Evolutionary conservation across 2,329 filamentous ascomycete species (phyloP).

Genomic region (Cladophialophora yegresii): DNA sequence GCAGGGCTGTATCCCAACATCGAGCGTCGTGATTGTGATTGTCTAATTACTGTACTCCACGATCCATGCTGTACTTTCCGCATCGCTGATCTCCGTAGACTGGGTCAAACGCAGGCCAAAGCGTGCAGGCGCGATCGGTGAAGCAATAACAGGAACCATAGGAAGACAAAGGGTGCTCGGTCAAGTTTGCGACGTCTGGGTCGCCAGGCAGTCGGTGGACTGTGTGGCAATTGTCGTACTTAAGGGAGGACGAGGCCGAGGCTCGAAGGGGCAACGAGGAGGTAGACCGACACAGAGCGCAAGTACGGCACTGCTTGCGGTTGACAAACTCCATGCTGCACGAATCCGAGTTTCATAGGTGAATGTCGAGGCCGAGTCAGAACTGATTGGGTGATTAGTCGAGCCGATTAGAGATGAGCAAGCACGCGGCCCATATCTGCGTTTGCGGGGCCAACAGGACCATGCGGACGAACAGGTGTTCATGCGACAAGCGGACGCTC

Average conservation of each 20-base stretch:
- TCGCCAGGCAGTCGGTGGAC: neutral
- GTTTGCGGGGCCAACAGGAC: neutral
- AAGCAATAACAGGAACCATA: neutral
- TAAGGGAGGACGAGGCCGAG: neutral
- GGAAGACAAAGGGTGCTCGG: neutral
- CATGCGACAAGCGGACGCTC: slow-evolving; percentile 30
- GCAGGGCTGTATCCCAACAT: neutral
- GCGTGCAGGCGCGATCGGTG: neutral
- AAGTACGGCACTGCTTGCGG: neutral
- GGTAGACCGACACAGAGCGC: neutral
- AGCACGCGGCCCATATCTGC: neutral
- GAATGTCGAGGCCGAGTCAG: slow-evolving; percentile 7
- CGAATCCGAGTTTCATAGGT: slow-evolving; percentile 10
- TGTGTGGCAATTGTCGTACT: slow-evolving; percentile 4
- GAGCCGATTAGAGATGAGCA: neutral
- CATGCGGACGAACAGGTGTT: slow-evolving; percentile 35
- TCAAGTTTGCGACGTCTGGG: slow-evolving; percentile 1
- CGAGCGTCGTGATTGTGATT: neutral
- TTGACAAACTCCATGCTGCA: slow-evolving; percentile 10
- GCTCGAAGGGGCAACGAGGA: neutral
- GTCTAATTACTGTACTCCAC: neutral
- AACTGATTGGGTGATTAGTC: neutral
- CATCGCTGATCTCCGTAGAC: neutral
- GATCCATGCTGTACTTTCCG: neutral
- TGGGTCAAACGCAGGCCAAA: neutral